Conservation (phyloP, 495 filamentous ascomycete species). For the Aspergillus cavernicola region DNA sequence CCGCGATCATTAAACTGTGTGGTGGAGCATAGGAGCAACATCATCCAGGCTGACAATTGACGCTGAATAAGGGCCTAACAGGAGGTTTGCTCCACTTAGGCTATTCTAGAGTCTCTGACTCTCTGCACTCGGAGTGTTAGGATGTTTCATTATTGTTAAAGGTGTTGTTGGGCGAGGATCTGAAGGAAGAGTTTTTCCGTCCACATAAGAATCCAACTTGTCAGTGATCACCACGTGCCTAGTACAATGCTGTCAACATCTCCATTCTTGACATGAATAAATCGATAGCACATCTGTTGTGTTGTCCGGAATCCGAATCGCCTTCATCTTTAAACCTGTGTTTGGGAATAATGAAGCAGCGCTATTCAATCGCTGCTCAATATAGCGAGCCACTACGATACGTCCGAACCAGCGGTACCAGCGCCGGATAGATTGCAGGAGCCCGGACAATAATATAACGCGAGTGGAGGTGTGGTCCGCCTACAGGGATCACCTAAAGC, state of each 20-base stretch:
- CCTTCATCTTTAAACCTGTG: neutral
- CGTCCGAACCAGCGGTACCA: neutral
- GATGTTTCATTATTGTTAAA: too few species aligned
- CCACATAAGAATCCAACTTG: too few species aligned
- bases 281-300: too few species aligned
- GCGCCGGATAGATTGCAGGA: slow-evolving; percentile 6
- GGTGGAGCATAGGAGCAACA: neutral
- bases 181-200: too few species aligned
- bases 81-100: neutral
- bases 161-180: too few species aligned
- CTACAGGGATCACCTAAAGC: neutral
- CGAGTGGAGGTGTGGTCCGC: neutral
- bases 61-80: neutral
- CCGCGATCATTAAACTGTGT: slow-evolving; percentile 7
- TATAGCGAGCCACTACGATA: slow-evolving; percentile 6
- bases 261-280: too few species aligned
- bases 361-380: neutral
- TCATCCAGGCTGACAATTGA: too few species aligned
- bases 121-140: too few species aligned
- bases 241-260: too few species aligned
- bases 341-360: neutral
- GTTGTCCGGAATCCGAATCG: neutral
- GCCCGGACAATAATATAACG: neutral
- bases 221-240: neutral
- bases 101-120: neutral